Evolutionary conservation across 495 filamentous ascomycete species (phyloP).

Genomic region (Penicillium simplicissimum): DNA sequence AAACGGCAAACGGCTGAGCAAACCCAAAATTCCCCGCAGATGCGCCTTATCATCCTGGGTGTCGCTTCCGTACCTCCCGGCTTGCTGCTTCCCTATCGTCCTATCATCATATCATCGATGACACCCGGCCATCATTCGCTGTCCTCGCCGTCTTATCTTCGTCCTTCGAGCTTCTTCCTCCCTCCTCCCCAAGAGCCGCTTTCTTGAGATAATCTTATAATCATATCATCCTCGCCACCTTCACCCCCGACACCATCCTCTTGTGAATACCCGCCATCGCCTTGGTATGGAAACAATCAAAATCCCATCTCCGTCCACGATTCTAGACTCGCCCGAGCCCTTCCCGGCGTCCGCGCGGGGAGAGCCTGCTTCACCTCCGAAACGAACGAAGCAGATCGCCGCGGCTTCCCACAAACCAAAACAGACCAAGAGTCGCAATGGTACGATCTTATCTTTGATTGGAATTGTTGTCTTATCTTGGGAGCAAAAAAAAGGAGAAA

Average conservation of each 20-base stretch:
- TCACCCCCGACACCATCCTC: not conserved
- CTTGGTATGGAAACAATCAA: constrained; percentile 61
- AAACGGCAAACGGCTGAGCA: not conserved
- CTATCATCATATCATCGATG: not conserved
- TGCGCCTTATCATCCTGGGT: constrained; percentile 19
- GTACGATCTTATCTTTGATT: constrained; percentile 47
- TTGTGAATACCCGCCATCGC: not conserved
- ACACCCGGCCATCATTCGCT: constrained; percentile 13
- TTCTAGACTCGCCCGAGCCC: constrained; percentile 50
- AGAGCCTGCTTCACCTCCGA: constrained; percentile 35
- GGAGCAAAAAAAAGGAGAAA: not conserved
- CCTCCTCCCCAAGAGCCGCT: not conserved
- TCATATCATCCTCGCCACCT: not conserved
- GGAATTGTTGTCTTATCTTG: not conserved
- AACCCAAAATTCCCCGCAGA: constrained; percentile 15
- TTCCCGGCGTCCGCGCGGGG: constrained; percentile 28
- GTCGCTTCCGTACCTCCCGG: constrained; percentile 1
- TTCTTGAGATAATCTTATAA: not conserved
- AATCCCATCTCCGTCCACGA: constrained; percentile 64
- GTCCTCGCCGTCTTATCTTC: not conserved
- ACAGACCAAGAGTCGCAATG: constrained; percentile 83
- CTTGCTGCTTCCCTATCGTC: constrained; percentile 9
- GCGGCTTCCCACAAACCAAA: constrained; percentile 57
- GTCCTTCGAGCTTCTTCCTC: not conserved
- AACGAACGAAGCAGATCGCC: constrained; percentile 29